These are phyloP conservation scores for Bipolaris oryzae DNA, from an alignment of 2,329 filamentous ascomycete genomes.

Conservation along the genomic window DNA sequence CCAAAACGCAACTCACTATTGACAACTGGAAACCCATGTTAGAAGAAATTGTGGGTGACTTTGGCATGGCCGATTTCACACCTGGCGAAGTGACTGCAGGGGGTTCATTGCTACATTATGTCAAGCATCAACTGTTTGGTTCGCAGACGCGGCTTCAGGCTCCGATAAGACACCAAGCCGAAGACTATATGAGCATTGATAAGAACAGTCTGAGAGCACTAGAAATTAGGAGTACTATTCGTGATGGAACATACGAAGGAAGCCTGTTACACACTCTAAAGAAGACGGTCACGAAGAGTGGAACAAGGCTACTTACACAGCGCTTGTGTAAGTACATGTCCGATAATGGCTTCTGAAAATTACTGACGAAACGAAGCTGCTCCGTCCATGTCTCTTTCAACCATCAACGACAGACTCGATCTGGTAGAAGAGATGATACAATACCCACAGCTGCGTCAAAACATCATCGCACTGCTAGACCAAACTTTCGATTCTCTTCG, in stretches of 20 bases:
- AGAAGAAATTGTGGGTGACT: slow-evolving; percentile 69
- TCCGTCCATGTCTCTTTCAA: slow-evolving; percentile 82
- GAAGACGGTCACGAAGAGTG: slow-evolving; percentile 88
- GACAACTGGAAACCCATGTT: slow-evolving; percentile 77
- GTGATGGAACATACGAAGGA: slow-evolving; percentile 78
- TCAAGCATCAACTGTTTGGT: slow-evolving; percentile 77
- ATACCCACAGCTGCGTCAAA: slow-evolving; percentile 71
- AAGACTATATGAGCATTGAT: slow-evolving; percentile 88
- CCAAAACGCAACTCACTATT: slow-evolving; percentile 55
- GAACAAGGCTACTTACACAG: slow-evolving; percentile 79
- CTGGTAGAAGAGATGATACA: slow-evolving; percentile 77
- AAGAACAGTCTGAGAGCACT: slow-evolving; percentile 87
- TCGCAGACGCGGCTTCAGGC: slow-evolving; percentile 81
- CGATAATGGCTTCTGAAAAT: accelerated
- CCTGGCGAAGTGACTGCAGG: slow-evolving; percentile 75
- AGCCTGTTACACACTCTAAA: slow-evolving; percentile 90
- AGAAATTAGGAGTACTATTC: slow-evolving; percentile 85
- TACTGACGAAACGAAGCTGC: slow-evolving; percentile 58
- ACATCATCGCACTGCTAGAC: slow-evolving; percentile 70
- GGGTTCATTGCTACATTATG: slow-evolving; percentile 81
- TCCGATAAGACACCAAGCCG: slow-evolving; percentile 73
- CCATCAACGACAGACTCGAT: slow-evolving; percentile 80
- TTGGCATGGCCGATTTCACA: slow-evolving; percentile 64
- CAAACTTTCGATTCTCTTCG: slow-evolving; percentile 85
- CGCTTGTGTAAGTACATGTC: slow-evolving; percentile 69